Evolutionary conservation across 2,329 filamentous ascomycete species (phyloP).

Genomic region (Hymenoscyphus albidus): DNA sequence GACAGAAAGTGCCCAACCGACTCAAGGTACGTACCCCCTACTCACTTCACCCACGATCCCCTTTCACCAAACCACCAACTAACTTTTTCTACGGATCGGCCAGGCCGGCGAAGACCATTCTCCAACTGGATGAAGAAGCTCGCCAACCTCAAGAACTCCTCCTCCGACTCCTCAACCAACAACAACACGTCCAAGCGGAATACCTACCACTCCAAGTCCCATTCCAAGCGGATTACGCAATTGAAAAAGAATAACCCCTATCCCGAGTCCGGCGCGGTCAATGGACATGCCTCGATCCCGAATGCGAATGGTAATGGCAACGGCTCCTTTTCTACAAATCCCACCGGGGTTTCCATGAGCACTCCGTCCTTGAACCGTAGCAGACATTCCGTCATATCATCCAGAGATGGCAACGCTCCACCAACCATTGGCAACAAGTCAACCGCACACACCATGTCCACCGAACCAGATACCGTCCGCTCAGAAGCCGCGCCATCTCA

Average conservation of each 20-base stretch:
- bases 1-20: conserved; percentile 38
- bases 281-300: conserved; percentile 31
- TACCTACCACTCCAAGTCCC: conserved; percentile 40
- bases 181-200: conserved; percentile 41
- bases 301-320: conserved; percentile 42
- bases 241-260: conserved; percentile 76
- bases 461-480: conserved; percentile 70
- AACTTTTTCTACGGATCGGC: conserved; percentile 43
- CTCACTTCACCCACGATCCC: conserved; percentile 7
- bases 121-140: conserved; percentile 93
- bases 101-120: conserved; percentile 76
- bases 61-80: conserved; percentile 9
- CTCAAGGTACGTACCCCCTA: conserved; percentile 40
- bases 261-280: conserved; percentile 67
- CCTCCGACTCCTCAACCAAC: conserved; percentile 47
- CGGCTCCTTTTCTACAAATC: conserved; percentile 54
- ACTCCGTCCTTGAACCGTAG: conserved; percentile 52
- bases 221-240: conserved; percentile 54
- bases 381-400: conserved; percentile 58
- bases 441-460: conserved; percentile 62
- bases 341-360: conserved; percentile 46
- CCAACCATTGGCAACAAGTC: conserved; percentile 63
- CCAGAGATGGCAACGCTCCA: conserved; percentile 56
- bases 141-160: conserved; percentile 72
- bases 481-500: conserved; percentile 77